These are phyloP conservation scores for Ogataea parapolymorpha DNA, from an alignment of 805 yeast genomes.

Conservation along the genomic window DNA sequence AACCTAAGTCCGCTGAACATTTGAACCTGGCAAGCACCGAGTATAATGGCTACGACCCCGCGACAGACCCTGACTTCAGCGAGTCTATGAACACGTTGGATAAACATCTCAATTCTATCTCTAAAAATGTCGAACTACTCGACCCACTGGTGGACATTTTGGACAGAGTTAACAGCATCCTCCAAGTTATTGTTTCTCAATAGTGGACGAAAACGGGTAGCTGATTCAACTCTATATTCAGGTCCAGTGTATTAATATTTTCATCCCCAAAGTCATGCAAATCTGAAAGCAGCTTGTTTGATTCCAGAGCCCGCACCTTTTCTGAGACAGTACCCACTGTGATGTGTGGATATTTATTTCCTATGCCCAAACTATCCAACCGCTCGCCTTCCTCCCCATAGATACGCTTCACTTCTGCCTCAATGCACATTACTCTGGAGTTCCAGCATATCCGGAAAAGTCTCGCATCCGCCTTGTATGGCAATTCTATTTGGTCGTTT, in stretches of 20 bases:
- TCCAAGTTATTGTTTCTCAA: conserved; percentile 14
- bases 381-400: conserved; percentile 8
- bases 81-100: conserved; percentile 10
- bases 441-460: conserved; percentile 49
- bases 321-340: conserved; percentile 62
- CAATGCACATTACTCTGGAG: conserved; percentile 49
- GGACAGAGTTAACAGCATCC: conserved; percentile 19
- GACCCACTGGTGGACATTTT: conserved; percentile 15
- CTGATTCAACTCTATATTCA: conserved; percentile 9
- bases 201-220: conserved; percentile 24
- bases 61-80: conserved; percentile 12
- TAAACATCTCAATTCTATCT: conserved; percentile 14
- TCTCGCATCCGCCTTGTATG: conserved; percentile 36
- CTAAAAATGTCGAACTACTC: conserved; percentile 17
- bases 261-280: conserved; percentile 20
- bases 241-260: conserved; percentile 6
- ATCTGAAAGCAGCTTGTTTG: conserved; percentile 40
- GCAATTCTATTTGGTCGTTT: conserved; percentile 11
- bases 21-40: conserved; percentile 2
- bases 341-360: conserved; percentile 57
- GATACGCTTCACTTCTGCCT: conserved; percentile 37
- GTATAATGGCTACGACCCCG: conserved; percentile 12
- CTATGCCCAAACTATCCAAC: conserved; percentile 23
- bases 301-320: conserved; percentile 46
- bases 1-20: conserved; percentile 2